Percentiles rank a stretch among this genome's conserved stretches.
These are phyloP conservation scores for Oenanthe javanica DNA, from an alignment of 140 eudicot genomes.

Conservation along the genomic window DNA sequence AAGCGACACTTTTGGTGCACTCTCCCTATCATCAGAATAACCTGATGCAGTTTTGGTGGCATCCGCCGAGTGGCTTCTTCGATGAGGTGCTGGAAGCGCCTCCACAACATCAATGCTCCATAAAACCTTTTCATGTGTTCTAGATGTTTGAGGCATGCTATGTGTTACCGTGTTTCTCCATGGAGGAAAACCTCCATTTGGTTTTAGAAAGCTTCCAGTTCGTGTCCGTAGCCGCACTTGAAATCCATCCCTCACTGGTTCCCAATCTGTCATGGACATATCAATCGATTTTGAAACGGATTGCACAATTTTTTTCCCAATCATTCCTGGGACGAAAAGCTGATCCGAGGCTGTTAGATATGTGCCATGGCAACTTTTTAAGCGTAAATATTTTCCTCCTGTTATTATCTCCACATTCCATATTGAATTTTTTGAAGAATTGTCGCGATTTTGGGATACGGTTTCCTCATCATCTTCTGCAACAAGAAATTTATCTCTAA, in stretches of 20 bases:
- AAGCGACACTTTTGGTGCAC: background rate
- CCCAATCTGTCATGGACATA: conserved; percentile 41
- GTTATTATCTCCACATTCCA: conserved; percentile 41
- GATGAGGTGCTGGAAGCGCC: conserved; percentile 19
- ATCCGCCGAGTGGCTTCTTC: background rate
- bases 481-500: conserved; percentile 42
- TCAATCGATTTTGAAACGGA: conserved; percentile 19
- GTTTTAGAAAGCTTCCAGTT: conserved; percentile 43
- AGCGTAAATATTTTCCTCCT: conserved; percentile 34
- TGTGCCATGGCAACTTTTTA: conserved; percentile 49
- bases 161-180: conserved; percentile 68
- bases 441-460: conserved; percentile 34
- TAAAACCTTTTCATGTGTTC: conserved; percentile 37
- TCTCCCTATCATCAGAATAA: background rate
- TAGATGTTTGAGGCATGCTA: conserved; percentile 32
- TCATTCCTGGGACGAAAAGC: conserved; percentile 42
- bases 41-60: background rate
- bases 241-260: conserved; percentile 57
- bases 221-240: conserved; percentile 45
- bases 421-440: conserved; percentile 34
- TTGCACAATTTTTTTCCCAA: conserved; percentile 40
- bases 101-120: conserved; percentile 65
- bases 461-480: conserved; percentile 49
- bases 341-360: conserved; percentile 48
- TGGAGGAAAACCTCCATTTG: conserved; percentile 58